Base-by-base conservation (phyloP, 2,329 filamentous ascomycete species). In the Talaromyces sp. region DNA sequence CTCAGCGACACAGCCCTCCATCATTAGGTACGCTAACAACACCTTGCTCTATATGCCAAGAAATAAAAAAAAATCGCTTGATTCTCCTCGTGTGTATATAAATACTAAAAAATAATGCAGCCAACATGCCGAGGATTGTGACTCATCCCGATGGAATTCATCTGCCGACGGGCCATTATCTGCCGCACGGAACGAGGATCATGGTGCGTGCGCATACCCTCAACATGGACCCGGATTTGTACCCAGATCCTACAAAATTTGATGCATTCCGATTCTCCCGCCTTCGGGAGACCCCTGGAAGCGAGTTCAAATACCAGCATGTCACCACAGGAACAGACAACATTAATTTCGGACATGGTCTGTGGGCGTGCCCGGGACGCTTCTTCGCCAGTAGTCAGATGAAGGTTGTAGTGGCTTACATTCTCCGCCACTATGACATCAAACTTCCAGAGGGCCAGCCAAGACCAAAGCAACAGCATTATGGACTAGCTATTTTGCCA, bases 361-460 rank as follows among this genome's bases (percentile, higher is more conserved):
- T 47, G 14, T 46, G 61, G 27, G 60, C 69, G 0, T 71, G 69
- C 48, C 67, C 69, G 1, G 68, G 69, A 3, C 58, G 68, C 3
- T 69, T 66, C 52, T 68, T 70, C 45, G 68, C 65, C 3, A 54
- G 48, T 36, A 41, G 57, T 14, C 57, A 62, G 39, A 59, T 70
- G 46, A 70, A 70, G 56, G 64, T 67, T 27, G 50, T 68, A n/a
- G n/a, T n/a, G n/a, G n/a, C n/a, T n/a, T n/a, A n/a, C n/a, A n/a
- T n/a, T n/a, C n/a, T n/a, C n/a, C n/a, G n/a, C n/a, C n/a, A n/a
- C n/a, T n/a, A n/a, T n/a, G n/a, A n/a, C n/a, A n/a, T n/a, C n/a
- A n/a, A n/a, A n/a, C n/a, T n/a, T n/a, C n/a, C n/a, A n/a, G n/a
- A n/a, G n/a, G n/a, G n/a, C n/a, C n/a, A n/a, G n/a, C n/a, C n/a